These are phyloP conservation scores for Monilinia fructigena DNA, from an alignment of 2,329 filamentous ascomycete species.

Conservation along the genomic window DNA sequence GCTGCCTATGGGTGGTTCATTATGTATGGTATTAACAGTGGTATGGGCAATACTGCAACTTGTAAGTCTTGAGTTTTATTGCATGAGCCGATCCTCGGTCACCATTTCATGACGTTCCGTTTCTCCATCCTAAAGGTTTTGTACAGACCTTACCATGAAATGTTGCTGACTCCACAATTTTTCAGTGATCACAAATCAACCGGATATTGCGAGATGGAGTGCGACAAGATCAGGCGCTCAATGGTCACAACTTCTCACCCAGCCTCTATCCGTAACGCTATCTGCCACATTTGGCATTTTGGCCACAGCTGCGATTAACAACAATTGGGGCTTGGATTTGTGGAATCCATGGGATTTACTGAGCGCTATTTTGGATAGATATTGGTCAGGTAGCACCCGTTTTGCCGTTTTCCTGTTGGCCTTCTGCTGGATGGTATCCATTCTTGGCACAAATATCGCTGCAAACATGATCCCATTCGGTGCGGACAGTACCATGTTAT, in stretches of 20 bases:
- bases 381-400: conserved; percentile 43
- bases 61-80: conserved; percentile 5
- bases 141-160: neutral
- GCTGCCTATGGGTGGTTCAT: conserved; percentile 41
- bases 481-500: conserved; percentile 54
- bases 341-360: conserved; percentile 51
- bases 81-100: neutral
- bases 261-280: conserved; percentile 30
- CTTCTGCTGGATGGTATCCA: conserved; percentile 53
- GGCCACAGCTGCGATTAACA: conserved; percentile 37
- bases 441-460: conserved; percentile 55
- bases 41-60: conserved; percentile 43
- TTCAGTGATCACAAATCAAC: conserved; percentile 44
- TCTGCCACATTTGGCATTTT: conserved; percentile 37
- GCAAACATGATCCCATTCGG: conserved; percentile 55
- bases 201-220: conserved; percentile 47
- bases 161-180: neutral
- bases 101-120: neutral
- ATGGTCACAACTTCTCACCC: conserved; percentile 44
- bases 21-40: conserved; percentile 44
- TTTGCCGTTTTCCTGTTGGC: conserved; percentile 47
- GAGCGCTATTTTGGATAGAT: conserved; percentile 38
- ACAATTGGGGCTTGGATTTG: conserved; percentile 40
- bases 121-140: neutral
- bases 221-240: conserved; percentile 37